These are phyloP conservation scores for Boletus subluridellus DNA, from an alignment of 1,284 basidiomycete species.

Conservation along the genomic window DNA sequence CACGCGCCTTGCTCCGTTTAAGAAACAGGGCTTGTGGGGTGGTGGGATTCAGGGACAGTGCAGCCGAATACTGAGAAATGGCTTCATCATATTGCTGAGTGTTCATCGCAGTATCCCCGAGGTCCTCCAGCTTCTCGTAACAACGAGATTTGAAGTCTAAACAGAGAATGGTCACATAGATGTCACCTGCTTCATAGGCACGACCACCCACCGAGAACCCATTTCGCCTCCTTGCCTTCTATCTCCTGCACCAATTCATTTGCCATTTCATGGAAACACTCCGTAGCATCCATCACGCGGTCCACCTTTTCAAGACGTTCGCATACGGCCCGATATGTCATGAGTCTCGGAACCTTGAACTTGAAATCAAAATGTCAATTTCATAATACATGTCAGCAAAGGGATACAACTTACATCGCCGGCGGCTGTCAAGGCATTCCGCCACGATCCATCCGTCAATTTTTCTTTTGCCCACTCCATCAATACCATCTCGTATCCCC, in stretches of 20 bases:
- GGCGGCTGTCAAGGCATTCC: slow-evolving; percentile 32
- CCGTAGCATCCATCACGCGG: background rate
- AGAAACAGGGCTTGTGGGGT: too few species aligned
- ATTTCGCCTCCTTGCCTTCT: background rate
- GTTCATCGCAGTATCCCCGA: background rate
- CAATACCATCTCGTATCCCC: slow-evolving; percentile 35
- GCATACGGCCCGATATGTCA: background rate
- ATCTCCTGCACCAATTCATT: background rate
- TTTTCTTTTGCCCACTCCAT: slow-evolving; percentile 1
- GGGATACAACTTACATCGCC: slow-evolving; percentile 16
- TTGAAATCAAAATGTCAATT: background rate
- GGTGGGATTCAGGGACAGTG: too few species aligned
- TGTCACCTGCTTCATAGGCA: too few species aligned
- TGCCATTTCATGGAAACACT: background rate
- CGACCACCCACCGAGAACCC: background rate
- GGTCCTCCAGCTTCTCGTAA: background rate
- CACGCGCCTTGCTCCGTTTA: too few species aligned
- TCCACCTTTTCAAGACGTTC: background rate
- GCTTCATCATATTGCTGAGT: too few species aligned
- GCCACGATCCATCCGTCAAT: background rate
- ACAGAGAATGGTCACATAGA: background rate
- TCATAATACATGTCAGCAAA: background rate
- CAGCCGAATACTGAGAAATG: too few species aligned
- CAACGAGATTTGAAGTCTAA: background rate
- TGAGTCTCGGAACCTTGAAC: background rate